Conservation (phyloP, 257 asterid species). For the Jaltomata sinuosa region DNA sequence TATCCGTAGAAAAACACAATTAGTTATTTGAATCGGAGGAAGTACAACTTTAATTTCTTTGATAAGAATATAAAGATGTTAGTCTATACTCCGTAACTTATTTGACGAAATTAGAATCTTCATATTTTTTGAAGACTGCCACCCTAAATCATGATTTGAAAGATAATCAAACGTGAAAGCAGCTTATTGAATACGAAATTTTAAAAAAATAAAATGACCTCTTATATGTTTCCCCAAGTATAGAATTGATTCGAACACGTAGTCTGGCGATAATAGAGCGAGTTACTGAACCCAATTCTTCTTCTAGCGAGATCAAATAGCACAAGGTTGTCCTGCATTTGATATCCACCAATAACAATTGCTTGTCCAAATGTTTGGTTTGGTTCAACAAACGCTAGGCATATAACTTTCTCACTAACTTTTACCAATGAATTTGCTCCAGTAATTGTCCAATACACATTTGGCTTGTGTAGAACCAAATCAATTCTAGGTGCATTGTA, state of each 20-base stretch:
- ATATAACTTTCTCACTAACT: slow-evolving; percentile 13
- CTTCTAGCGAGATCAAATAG: background rate
- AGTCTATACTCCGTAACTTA: no score
- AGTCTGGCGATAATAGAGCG: slow-evolving; percentile 19
- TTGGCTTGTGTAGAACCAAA: background rate
- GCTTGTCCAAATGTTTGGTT: slow-evolving; percentile 10
- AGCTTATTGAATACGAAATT: background rate
- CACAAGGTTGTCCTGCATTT: slow-evolving; percentile 11
- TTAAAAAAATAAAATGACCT: background rate
- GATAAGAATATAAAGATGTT: no score
- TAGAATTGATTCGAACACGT: slow-evolving; percentile 18
- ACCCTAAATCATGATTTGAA: background rate
- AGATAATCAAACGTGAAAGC: background rate
- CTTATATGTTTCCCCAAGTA: background rate
- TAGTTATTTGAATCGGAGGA: no score
- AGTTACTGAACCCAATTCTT: slow-evolving; percentile 5
- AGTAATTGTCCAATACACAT: slow-evolving; percentile 13
- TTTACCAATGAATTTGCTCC: slow-evolving; percentile 31
- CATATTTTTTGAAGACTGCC: no score
- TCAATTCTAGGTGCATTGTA: background rate
- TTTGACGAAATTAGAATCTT: no score
- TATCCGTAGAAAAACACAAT: no score
- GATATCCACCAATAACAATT: slow-evolving; percentile 37
- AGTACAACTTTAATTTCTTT: no score
- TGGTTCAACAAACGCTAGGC: slow-evolving; percentile 41